phyloP scores from a whole-genome alignment of 352 stramenopile species.

The Phytopythium montanum region DNA sequence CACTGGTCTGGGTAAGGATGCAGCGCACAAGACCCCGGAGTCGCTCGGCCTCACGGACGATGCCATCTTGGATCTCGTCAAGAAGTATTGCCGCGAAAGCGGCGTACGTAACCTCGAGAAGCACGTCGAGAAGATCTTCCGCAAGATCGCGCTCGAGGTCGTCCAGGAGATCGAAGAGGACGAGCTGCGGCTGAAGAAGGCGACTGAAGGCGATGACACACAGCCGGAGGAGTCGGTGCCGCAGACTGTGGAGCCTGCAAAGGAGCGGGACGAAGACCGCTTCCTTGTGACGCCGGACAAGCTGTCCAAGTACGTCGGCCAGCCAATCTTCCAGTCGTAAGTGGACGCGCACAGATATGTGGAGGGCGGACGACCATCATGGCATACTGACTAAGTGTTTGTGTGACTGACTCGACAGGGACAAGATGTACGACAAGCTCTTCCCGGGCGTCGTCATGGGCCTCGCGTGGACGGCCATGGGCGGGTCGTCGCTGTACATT shows the following conservation, averaged over 20 bases:
- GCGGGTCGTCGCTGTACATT: constrained; percentile 98
- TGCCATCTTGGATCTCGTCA: constrained; percentile 87
- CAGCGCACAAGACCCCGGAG: constrained; percentile 57
- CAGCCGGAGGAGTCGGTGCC: neutral
- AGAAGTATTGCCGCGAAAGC: constrained; percentile 96
- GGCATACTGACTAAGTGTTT: neutral
- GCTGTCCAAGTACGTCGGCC: constrained; percentile 97
- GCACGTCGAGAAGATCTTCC: constrained; percentile 98
- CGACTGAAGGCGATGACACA: constrained; percentile 14
- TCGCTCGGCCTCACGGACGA: constrained; percentile 91
- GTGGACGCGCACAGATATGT: constrained; percentile 17
- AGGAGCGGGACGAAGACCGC: constrained; percentile 34
- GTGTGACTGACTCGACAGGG: constrained; percentile 39
- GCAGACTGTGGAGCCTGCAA: constrained; percentile 3
- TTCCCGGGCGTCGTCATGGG: constrained; percentile 97
- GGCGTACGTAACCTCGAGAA: constrained; percentile 98
- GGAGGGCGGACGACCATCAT: neutral
- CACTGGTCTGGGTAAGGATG: constrained; percentile 75
- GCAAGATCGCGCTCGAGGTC: constrained; percentile 96
- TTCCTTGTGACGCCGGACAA: constrained; percentile 94
- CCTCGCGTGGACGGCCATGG: constrained; percentile 98
- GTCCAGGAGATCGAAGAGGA: constrained; percentile 83
- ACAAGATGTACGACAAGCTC: constrained; percentile 96
- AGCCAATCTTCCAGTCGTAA: constrained; percentile 95
- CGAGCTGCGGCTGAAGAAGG: constrained; percentile 33